Conservation (phyloP, 2,329 filamentous ascomycete species). For the Sporothrix variecibatus region DNA sequence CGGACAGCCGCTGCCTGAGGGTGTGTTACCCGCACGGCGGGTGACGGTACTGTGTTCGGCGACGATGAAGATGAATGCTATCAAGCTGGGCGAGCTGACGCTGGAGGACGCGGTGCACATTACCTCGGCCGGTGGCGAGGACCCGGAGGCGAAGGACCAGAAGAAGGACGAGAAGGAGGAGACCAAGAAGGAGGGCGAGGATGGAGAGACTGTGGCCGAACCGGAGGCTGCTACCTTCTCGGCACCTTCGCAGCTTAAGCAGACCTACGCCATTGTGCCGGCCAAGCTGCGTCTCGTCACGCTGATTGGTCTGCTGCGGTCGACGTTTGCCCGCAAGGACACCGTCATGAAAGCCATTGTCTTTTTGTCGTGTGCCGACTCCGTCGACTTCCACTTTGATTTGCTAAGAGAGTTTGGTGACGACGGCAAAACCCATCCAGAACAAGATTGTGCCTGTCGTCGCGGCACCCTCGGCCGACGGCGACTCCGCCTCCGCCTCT, state of each 20-base stretch:
- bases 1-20: constrained; percentile 54
- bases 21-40: constrained; percentile 70
- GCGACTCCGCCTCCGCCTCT: background rate
- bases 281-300: constrained; percentile 90
- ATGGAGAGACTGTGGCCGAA: constrained; percentile 27
- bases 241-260: constrained; percentile 90
- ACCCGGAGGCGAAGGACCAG: constrained; percentile 36
- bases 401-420: constrained; percentile 58
- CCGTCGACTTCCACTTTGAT: constrained; percentile 94
- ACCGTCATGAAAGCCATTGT: constrained; percentile 96
- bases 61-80: constrained; percentile 97
- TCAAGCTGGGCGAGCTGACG: constrained; percentile 90
- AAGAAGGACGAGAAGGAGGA: background rate
- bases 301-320: constrained; percentile 78
- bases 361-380: constrained; percentile 95
- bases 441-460: background rate
- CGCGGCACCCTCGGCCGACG: constrained; percentile 10
- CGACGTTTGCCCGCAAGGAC: constrained; percentile 82
- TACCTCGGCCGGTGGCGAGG: constrained; percentile 43
- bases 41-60: constrained; percentile 92
- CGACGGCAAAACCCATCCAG: constrained; percentile 14
- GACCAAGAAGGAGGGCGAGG: constrained; percentile 39
- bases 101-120: constrained; percentile 90
- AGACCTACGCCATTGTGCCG: constrained; percentile 83
- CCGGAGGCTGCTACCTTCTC: constrained; percentile 56